Evolutionary conservation across 2,329 filamentous ascomycete genomes (phyloP), one percentile per base, ranked within the genome.

Genomic region (Aspergillus sp.): DNA sequence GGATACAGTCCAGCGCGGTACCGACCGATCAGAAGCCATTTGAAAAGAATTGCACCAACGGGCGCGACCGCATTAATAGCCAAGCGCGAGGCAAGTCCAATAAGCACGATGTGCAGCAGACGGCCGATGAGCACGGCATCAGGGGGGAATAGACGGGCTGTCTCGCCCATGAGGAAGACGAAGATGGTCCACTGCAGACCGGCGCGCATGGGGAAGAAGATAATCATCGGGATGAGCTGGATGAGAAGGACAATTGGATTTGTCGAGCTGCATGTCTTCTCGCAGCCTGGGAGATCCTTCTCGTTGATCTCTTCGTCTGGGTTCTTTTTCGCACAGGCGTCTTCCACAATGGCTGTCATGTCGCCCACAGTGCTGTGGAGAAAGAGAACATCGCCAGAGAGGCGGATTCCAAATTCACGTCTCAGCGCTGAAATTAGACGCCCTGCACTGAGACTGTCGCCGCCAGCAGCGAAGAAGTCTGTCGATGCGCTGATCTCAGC

Each of bases 11-110:
- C 83, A 64, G 82, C 77, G 37, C 72, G 74, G 65, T 83, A 80
- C 1, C 77, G 76, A 11, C 83, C 83, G 42, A 85, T 80, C 51
- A 85, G 73, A 5, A 80, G 45, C 83, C 83, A 85, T 65, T 85
- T 85, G 49, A 77, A 73, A 3, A 71, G 41, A 22, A 85, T 82
- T n/a, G 77, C 82, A 20, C 79, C 40, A 24, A 79, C 67, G 0
- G 83, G 83, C 5, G 74, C 68, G 6, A 79, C 58, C 2, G 76
- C 65, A 15, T 74, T 69, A 5, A 77, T 75, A 4, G 75, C 63
- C 4, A 78, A 33, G 6, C 77, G 75, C 8, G 80, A 75, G 24
- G 80, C 67, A 7, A 75, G 57, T 42, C 84, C 78, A 7, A 75
- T 77, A 11, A 81, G 44, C 0, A 78, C 73, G 17, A 85, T 72